phyloP scores from a whole-genome alignment of 805 yeast genomes.

The Metschnikowia cubensis region DNA sequence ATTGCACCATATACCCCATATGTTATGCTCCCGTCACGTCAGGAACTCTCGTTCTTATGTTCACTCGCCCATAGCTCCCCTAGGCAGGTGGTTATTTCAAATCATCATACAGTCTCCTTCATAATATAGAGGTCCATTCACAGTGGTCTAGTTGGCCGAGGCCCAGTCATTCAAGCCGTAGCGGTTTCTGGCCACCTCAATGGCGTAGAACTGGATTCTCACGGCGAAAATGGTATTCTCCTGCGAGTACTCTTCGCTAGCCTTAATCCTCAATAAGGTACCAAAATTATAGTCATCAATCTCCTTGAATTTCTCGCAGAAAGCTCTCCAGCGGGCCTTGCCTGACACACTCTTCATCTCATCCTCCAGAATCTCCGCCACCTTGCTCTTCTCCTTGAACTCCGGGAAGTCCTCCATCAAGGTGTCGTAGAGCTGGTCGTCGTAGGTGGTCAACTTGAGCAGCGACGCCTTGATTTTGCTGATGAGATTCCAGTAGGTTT shows the following conservation, averaged over 20 bases:
- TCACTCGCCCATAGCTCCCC: too few relatives aligned
- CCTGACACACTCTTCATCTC: constrained; percentile 77
- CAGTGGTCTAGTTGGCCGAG: constrained; percentile 12
- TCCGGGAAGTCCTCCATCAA: constrained; percentile 84
- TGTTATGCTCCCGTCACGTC: too few relatives aligned
- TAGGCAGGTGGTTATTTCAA: too few relatives aligned
- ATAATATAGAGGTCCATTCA: too few relatives aligned
- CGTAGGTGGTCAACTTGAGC: constrained; percentile 66
- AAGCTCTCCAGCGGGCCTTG: constrained; percentile 88
- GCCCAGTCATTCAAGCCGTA: constrained; percentile 92
- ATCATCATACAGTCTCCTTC: too few relatives aligned
- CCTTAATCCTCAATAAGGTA: constrained; percentile 75
- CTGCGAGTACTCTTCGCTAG: constrained; percentile 73
- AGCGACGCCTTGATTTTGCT: constrained; percentile 73
- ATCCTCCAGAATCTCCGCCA: constrained; percentile 62
- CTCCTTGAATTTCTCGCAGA: constrained; percentile 76
- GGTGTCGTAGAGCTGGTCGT: constrained; percentile 62
- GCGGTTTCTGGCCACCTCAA: constrained; percentile 91
- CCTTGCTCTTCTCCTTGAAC: constrained; percentile 56
- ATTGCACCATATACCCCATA: too few relatives aligned
- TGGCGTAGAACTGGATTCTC: constrained; percentile 90
- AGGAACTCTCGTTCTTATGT: too few relatives aligned
- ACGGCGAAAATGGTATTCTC: constrained; percentile 83
- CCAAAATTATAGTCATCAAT: constrained; percentile 95
- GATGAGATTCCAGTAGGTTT: constrained; percentile 84